Base-by-base conservation (phyloP, 768 basidiomycete species). In the Fibroporia radiculosa region DNA sequence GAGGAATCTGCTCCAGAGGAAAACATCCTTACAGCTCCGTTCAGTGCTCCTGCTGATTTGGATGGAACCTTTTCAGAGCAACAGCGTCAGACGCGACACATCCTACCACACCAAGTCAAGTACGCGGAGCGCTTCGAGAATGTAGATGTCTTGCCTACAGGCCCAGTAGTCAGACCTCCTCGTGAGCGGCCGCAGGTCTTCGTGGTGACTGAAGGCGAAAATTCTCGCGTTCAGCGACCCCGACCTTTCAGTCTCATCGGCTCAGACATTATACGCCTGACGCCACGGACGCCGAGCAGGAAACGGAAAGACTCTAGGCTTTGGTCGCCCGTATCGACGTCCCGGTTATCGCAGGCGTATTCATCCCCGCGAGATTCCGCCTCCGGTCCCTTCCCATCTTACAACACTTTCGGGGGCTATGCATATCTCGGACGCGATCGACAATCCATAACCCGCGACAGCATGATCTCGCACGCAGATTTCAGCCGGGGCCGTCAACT, bases 181-280 rank as follows among this genome's bases (percentile, higher is more conserved):
- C 34, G 28, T 36, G 40, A 48, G 16, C 41, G 52, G 25, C 45
- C 54, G 8, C 41, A 48, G 19, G 28, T 50, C 3, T 35, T 40
- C 16, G 45, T 57, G 3, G 47, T 48, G 26, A 51, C 47, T 18
- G 25, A 40, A 20, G 33, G 49, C 18, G 29, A 47, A n/a, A 35
- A 49, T 29, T 39, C 39, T 24, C 27, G 34, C 4, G n/a, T n/a
- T n/a, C n/a, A n/a, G n/a, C n/a, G n/a, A n/a, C n/a, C n/a, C n/a
- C n/a, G n/a, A n/a, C n/a, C n/a, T n/a, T 52, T 54, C 19, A 47
- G 48, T 24, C 37, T 57, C 33, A 48, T 61, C 10, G 59, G 61
- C 2, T 63, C 64, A 4, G 64, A 64, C 45, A 62, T 64, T 47
- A 48, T 65, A 10, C 53, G 54, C 29, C 39, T 39, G 7, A 29